These are phyloP conservation scores for Myxozyma vanderwaltii DNA, from an alignment of 805 yeast species.

Conservation along the genomic window DNA sequence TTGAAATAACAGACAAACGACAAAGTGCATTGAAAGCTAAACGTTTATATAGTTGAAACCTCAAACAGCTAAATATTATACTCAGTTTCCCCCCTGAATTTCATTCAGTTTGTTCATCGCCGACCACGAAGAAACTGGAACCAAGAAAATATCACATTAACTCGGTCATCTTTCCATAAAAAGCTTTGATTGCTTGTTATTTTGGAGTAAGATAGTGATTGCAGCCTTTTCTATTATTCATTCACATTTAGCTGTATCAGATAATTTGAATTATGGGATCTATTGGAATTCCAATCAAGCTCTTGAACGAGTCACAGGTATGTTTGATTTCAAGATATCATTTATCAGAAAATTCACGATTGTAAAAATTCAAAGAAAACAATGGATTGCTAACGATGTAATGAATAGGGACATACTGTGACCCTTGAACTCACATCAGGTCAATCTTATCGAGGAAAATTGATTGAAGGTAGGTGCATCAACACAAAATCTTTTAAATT, in stretches of 20 bases:
- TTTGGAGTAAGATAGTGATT: background rate
- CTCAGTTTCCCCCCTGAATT: background rate
- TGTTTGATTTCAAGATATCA: slow-evolving; percentile 32
- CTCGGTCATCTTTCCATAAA: too few relatives aligned
- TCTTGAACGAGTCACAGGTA: slow-evolving; percentile 78
- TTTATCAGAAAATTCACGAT: background rate
- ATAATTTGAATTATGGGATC: slow-evolving; percentile 49
- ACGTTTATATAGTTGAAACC: background rate
- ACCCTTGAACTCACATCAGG: slow-evolving; percentile 84
- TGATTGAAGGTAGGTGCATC: slow-evolving; percentile 58
- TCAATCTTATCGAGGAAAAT: slow-evolving; percentile 82
- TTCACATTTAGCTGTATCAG: background rate
- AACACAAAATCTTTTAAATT: background rate
- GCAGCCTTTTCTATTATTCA: background rate
- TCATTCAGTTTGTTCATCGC: background rate
- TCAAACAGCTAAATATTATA: background rate
- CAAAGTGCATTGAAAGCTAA: background rate
- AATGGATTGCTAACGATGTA: background rate
- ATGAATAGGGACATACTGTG: slow-evolving; percentile 71
- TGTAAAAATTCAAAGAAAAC: too few relatives aligned
- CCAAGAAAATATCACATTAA: too few relatives aligned
- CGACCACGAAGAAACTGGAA: too few relatives aligned
- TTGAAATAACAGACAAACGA: background rate
- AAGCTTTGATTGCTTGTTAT: background rate
- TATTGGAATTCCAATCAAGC: slow-evolving; percentile 81